Evolutionary conservation across 2,329 filamentous ascomycete genomes (phyloP), one percentile per base, ranked within the genome.

Genomic region (Pseudogymnoascus sp.): DNA sequence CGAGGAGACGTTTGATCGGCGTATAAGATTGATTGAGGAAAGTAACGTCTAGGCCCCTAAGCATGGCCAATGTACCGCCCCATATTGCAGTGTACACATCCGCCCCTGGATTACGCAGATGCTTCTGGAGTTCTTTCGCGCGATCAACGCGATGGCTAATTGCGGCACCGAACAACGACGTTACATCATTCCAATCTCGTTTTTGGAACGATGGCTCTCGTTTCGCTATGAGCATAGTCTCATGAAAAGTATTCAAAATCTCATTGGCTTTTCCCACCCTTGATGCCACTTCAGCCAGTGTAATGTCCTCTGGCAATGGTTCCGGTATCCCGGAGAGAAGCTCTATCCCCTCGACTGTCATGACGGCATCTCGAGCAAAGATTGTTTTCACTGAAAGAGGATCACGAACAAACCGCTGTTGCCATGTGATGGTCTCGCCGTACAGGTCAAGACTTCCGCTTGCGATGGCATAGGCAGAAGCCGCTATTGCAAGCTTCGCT

Each of bases 391-490:
- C 65, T 2, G 72, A 74, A 21, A 70, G 59, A 6, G 73, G 70
- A 67, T 78, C 77, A 23, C 72, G 72, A n/a, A 74, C 67, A 63
- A 72, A 78, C 1, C 74, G 70, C 6, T 70, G 72, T 0, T 72
- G 67, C 76, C 76, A 78, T 1, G 70, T 35, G 1, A 76, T 37
- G 1, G 71, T 70, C 5, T 75, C 69, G 19, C 66, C 67, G 19
- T 72, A 71, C 1, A 76, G 15, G 0, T 70, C 64, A 0, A 75
- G 62, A 9, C 70, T 75, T 1, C 72, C 71, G 56, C 72, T 76
- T 15, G 72, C 72, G 2, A 72, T 68, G 11, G 74, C 70, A 64
- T 67, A 74, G 31, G 65, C 63, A 13, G 74, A 23, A 1, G 71
- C 71, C 13, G 70, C 69, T 9, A 69, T 65, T 1, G 71, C 73